Percentiles rank a stretch among this genome's conserved stretches.
Evolutionary conservation across 352 stramenopile species (phyloP).

Genomic region (Phytophthora pistaciae): DNA sequence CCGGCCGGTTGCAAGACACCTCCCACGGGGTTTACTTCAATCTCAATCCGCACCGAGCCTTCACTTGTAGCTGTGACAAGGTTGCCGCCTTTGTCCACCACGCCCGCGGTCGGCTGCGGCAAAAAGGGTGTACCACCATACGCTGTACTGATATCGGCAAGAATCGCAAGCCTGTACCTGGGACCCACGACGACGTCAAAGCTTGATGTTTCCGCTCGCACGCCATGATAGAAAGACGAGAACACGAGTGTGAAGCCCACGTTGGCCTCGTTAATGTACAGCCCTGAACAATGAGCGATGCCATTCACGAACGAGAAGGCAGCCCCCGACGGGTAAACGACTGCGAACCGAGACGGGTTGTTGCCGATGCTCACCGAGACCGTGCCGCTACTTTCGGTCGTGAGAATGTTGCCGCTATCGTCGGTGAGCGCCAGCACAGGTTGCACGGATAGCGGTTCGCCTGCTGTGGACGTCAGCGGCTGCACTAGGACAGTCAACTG

Average conservation of each 20-base stretch:
- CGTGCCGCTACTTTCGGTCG: slow-evolving; percentile 55
- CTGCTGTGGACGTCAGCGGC: slow-evolving; percentile 66
- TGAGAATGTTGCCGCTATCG: slow-evolving; percentile 82
- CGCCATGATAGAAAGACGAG: slow-evolving; percentile 68
- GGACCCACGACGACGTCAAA: slow-evolving; percentile 82
- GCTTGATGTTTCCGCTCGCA: slow-evolving; percentile 70
- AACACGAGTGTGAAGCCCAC: slow-evolving; percentile 78
- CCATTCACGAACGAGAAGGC: slow-evolving; percentile 80
- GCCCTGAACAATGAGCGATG: slow-evolving; percentile 70
- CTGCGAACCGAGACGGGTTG: slow-evolving; percentile 63
- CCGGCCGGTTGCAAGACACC: slow-evolving; percentile 59
- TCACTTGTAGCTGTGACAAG: slow-evolving; percentile 52
- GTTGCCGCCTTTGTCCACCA: slow-evolving; percentile 87
- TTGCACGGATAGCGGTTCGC: slow-evolving; percentile 67
- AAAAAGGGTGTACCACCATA: slow-evolving; percentile 80
- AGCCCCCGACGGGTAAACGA: slow-evolving; percentile 52
- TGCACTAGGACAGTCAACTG: slow-evolving; percentile 75
- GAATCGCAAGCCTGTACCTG: slow-evolving; percentile 67
- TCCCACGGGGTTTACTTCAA: slow-evolving; percentile 68
- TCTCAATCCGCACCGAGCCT: slow-evolving; percentile 69
- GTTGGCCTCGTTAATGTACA: slow-evolving; percentile 77
- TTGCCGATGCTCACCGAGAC: slow-evolving; percentile 66
- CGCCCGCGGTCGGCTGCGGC: slow-evolving; percentile 74
- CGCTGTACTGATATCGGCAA: slow-evolving; percentile 80
- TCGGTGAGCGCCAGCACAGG: slow-evolving; percentile 80